Conservation (phyloP, 139 green algal genomes). For the Micractinium sp. region DNA sequence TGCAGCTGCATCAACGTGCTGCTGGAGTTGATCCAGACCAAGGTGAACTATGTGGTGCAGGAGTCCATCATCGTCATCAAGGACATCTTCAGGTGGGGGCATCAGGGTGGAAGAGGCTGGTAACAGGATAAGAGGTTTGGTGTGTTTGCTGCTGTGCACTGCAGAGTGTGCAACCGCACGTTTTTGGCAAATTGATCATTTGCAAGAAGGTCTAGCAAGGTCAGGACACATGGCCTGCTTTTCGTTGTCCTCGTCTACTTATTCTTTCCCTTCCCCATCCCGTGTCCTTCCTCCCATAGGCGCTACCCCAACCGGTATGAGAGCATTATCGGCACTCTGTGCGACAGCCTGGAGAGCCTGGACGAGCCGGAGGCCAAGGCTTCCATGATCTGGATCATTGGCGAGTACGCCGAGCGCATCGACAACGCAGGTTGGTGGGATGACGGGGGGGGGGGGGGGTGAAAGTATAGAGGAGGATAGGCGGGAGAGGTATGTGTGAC, state of each 20-base stretch:
- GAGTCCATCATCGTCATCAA: slow-evolving; percentile 98
- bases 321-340: slow-evolving; percentile 93
- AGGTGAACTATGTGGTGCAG: slow-evolving; percentile 98
- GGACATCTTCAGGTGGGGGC: slow-evolving; percentile 88
- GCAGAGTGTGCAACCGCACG: too few species aligned
- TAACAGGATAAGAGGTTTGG: too few species aligned
- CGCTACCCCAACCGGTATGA: slow-evolving; percentile 96
- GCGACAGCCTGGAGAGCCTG: slow-evolving; percentile 94
- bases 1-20: slow-evolving; percentile 94
- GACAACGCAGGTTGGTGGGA: slow-evolving; percentile 83
- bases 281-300: slow-evolving; percentile 26
- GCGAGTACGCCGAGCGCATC: slow-evolving; percentile 99
- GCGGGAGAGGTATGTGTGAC: too few species aligned
- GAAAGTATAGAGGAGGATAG: too few species aligned
- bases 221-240: not conserved
- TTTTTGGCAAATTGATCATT: too few species aligned
- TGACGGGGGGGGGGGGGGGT: too few species aligned
- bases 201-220: too few species aligned
- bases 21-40: slow-evolving; percentile 96
- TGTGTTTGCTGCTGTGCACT: too few species aligned
- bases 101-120: too few species aligned
- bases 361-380: slow-evolving; percentile 98
- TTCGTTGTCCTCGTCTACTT: not conserved
- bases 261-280: not conserved
- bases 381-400: slow-evolving; percentile 97